Evolutionary conservation across 805 yeast species (phyloP).

Genomic region (Metschnikowia rubicola): DNA sequence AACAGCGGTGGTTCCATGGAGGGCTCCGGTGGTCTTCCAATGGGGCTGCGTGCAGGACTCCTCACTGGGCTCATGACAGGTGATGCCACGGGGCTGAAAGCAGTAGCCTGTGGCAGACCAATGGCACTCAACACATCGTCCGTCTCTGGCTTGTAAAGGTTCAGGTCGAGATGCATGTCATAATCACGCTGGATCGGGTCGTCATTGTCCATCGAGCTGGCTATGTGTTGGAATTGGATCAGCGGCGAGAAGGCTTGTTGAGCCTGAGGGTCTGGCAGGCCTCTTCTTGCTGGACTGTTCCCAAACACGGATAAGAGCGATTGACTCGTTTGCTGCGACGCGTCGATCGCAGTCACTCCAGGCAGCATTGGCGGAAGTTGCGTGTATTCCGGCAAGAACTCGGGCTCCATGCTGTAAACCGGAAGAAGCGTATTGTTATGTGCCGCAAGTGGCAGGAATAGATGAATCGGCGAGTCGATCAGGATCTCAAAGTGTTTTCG

Average conservation of each 20-base stretch:
- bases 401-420: slow-evolving; percentile 47
- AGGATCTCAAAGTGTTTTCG: slow-evolving; percentile 91
- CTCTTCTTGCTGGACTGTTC: neutral
- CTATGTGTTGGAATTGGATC: slow-evolving; percentile 27
- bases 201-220: slow-evolving; percentile 24
- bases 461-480: slow-evolving; percentile 90
- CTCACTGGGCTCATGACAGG: slow-evolving; percentile 12
- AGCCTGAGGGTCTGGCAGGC: neutral
- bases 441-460: slow-evolving; percentile 71
- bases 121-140: slow-evolving; percentile 25
- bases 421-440: slow-evolving; percentile 79
- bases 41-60: slow-evolving; percentile 9
- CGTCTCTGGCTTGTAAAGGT: slow-evolving; percentile 52
- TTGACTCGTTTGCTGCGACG: slow-evolving; percentile 6
- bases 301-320: slow-evolving; percentile 6
- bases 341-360: slow-evolving; percentile 47
- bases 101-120: slow-evolving; percentile 18
- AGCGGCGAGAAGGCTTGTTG: slow-evolving; percentile 4
- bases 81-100: slow-evolving; percentile 14
- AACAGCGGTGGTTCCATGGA: slow-evolving; percentile 17
- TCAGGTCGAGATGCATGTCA: slow-evolving; percentile 41
- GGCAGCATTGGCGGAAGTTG: slow-evolving; percentile 54
- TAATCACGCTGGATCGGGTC: slow-evolving; percentile 36
- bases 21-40: slow-evolving; percentile 8
- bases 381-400: slow-evolving; percentile 24